Base-by-base conservation (phyloP, 2,329 filamentous ascomycete genomes). In the Paramyrothecium sp. region DNA sequence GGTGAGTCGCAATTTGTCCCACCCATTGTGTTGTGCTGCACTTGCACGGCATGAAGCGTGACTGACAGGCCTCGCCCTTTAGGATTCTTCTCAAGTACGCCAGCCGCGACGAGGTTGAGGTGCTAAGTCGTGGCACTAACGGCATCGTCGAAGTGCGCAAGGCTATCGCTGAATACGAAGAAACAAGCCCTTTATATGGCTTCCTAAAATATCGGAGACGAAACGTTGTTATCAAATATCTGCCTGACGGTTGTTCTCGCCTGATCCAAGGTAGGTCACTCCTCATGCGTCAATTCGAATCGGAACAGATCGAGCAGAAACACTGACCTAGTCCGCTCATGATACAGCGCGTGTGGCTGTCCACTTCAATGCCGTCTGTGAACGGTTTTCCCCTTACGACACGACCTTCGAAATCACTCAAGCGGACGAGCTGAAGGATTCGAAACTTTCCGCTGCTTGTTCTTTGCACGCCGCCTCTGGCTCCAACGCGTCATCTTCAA, bases 61-160 rank as follows among this genome's bases (percentile, higher is more conserved):
- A n/a, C n/a, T n/a, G n/a, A n/a, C n/a, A n/a, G n/a, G n/a, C n/a
- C n/a, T 59, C 56, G 56, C 54, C 23, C 61, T 58, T 65, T 69
- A 98, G 95, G 95, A 95, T 99, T 69, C 85, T 98, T 61, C 86
- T 99, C 66, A 93, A 94, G 72, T 99, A 99, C 76, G 82, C 86
- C 61, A 89, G 89, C 60, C 89, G 95, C 73, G 95, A 99, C 79
- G 91, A 94, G 65, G 83, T 99, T 60, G 88, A 91, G 63, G 76
- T 99, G 56, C 80, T 95, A 58, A 85, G 82, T 59, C 86, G 84
- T 64, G 95, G 95, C 53, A 89, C 81, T 63, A 90, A 91, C 63
- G 94, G 95, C 61, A 88, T 97, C 58, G 83, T 87, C 59, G 95
- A 98, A 71, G 87, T 95, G 62, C 89, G 92, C 68, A 87, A 87